These are phyloP conservation scores for Fusarium sp. DNA, from an alignment of 2,329 filamentous ascomycete species.

Conservation along the genomic window DNA sequence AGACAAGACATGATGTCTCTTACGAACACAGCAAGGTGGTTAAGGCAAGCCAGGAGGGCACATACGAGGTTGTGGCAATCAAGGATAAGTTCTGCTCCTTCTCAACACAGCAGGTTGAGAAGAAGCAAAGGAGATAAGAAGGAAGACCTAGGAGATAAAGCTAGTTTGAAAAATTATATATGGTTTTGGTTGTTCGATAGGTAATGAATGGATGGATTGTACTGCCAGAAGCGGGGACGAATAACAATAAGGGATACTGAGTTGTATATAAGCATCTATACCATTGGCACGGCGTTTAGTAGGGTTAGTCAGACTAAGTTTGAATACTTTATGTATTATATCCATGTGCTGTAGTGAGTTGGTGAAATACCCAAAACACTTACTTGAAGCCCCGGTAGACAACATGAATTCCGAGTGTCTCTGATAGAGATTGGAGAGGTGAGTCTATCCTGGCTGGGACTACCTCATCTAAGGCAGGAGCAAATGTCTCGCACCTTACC, in stretches of 20 bases:
- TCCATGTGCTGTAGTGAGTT: neutral
- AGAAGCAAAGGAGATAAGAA: slow-evolving; percentile 57
- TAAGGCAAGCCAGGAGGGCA: slow-evolving; percentile 90
- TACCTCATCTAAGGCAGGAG: neutral
- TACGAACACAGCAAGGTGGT: slow-evolving; percentile 85
- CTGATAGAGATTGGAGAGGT: neutral
- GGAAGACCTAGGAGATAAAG: slow-evolving; percentile 12
- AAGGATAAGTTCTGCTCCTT: slow-evolving; percentile 94
- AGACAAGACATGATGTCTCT: slow-evolving; percentile 89
- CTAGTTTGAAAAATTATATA: slow-evolving; percentile 35
- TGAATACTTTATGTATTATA: slow-evolving; percentile 40
- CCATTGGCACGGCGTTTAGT: slow-evolving; percentile 54
- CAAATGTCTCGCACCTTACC: neutral
- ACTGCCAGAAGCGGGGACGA: slow-evolving; percentile 21
- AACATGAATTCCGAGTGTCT: neutral
- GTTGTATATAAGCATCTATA: slow-evolving; percentile 54
- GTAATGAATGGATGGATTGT: slow-evolving; percentile 30
- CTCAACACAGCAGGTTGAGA: slow-evolving; percentile 73
- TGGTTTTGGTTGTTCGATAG: slow-evolving; percentile 31
- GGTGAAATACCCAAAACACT: neutral
- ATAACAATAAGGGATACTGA: slow-evolving; percentile 35
- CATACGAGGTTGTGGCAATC: slow-evolving; percentile 96
- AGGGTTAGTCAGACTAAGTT: slow-evolving; percentile 41
- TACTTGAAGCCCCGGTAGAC: neutral
- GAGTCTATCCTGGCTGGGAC: neutral